These are phyloP conservation scores for Irpex sp. DNA, from an alignment of 1,284 basidiomycete species.

Conservation along the genomic window DNA sequence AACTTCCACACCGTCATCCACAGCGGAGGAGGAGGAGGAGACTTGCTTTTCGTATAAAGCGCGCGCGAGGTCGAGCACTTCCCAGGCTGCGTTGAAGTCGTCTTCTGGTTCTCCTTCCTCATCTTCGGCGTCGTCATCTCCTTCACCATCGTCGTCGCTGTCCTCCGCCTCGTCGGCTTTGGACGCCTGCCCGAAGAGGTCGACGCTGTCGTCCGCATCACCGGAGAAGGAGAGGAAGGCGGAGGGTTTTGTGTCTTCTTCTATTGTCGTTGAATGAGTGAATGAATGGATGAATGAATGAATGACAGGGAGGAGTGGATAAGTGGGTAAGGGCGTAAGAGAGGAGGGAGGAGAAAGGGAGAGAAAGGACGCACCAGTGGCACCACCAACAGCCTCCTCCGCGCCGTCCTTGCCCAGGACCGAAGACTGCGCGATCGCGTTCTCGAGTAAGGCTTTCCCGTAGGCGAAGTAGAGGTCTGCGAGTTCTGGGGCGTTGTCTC, in stretches of 20 bases:
- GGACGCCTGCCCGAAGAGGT: too few relatives aligned
- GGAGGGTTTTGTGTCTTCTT: conserved; percentile 29
- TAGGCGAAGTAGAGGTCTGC: conserved; percentile 84
- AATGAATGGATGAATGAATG: too few relatives aligned
- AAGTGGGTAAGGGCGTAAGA: too few relatives aligned
- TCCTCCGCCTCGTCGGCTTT: too few relatives aligned
- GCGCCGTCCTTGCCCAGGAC: conserved; percentile 80
- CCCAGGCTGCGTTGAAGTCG: conserved; percentile 93
- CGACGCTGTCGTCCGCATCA: conserved; percentile 49
- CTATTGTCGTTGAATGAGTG: not conserved
- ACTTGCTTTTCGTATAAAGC: conserved; percentile 72
- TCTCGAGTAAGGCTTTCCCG: conserved; percentile 83
- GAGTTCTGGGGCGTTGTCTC: conserved; percentile 70
- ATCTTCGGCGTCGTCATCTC: not conserved
- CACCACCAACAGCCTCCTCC: conserved; percentile 44
- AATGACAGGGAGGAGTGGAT: too few relatives aligned
- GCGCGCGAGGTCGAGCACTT: conserved; percentile 83
- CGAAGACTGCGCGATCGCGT: conserved; percentile 73
- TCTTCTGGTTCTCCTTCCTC: conserved; percentile 67
- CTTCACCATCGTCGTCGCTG: too few relatives aligned
- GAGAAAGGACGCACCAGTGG: conserved; percentile 19
- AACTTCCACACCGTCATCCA: too few relatives aligned
- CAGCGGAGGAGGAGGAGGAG: too few relatives aligned
- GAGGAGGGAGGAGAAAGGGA: too few relatives aligned
- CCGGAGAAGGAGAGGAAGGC: conserved; percentile 72